Evolutionary conservation across 495 filamentous ascomycete species (phyloP), one percentile per base, ranked within the genome.

Genomic region (Daldinia loculata): DNA sequence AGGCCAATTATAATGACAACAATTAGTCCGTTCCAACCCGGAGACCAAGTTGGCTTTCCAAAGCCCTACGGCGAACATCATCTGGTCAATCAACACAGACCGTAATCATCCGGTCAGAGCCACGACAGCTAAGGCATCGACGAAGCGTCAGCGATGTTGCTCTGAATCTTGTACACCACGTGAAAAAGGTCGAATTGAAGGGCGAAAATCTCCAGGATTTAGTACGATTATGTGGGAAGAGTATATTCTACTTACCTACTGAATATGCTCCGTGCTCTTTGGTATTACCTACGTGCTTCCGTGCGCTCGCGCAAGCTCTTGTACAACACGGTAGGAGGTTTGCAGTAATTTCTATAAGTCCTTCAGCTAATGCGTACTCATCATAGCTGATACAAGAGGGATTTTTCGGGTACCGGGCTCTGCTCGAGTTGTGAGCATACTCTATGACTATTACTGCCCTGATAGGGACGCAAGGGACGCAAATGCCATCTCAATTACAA

Each of bases 141-240:
- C 82, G 77, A 55, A 85, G 81, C 67, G 81, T 87, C 57, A 84
- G 84, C 63, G 76, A 92, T 74, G 57, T 84, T 14, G 82, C 80
- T 36, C 67, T 87, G 74, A 85, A 85, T 52, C 77, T 81, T 66
- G 82, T 81, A 53, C 79, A 78, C 48, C 69, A 71, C 24, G 63
- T 72, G 22, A 86, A 82, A 61, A 86, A 83, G 74, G 87, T 88
- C 63, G 85, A 80, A 14, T 74, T 93, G 58, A 88, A 86, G 72
- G 87, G 87, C 51, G 87, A 86, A 71, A 83, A 86, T 39, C 68
- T 95, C 29, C 85, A 89, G 67, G 86, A 83, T 59, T 79, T 94
- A 27, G 85, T 91, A 60, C 86, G 90, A n/a, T 79, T 95, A 43
- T 92, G 92, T 52, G 92, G 92, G 19, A 87, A 89, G 75, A 89